Base-by-base conservation (phyloP, 1,139 yeast species). In the Nadsonia starkeyi-henricii region DNA sequence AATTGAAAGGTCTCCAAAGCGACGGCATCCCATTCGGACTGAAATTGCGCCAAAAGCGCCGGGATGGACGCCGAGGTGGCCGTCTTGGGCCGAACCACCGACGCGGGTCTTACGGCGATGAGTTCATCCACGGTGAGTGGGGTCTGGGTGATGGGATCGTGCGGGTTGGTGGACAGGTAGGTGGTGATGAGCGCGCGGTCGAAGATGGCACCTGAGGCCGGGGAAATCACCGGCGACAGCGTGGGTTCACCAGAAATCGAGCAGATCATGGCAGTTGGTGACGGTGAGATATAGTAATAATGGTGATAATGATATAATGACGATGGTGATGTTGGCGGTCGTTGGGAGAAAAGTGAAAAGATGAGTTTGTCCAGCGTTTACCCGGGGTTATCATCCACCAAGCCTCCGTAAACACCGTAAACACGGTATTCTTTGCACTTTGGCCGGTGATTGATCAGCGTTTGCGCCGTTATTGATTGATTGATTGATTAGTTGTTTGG, bases 11-110 rank as follows among this genome's bases (percentile, higher is more conserved):
- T 72, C 60, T 91, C 97, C 50, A 89, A 67, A 39, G 93, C 86
- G 51, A 85, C 64, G 0, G 96, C 77, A 60, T 91, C 96, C 89
- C 95, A 89, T 61, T 89, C 96, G 51, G 79, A 78, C 62, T 88
- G 96, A 54, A 89, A 77, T 1, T 82, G 70, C 1, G 85, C 70
- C 46, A 89, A 68, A 54, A 89, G 64, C 9, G 84, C 71, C 0
- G 98, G 98, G 37, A 89, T 84, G 2, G 95, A 84, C 20, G 79
- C 75, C 51, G 73, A 64, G 0, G 71, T 64, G 0, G 83, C 72
- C 15, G 75, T 75, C 43, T 69, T 67, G 2, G 83, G 79, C 7
- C 74, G 71, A 49, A 13, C 45, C 48, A 61, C 63, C 33, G 1
- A 61, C 54, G 9, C 8, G 28, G 9, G 59, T 56, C 17, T 66